Percentiles rank a stretch among this genome's conserved stretches.
Conservation (phyloP, 2,329 filamentous ascomycete species). For the Beauveria caledonica region DNA sequence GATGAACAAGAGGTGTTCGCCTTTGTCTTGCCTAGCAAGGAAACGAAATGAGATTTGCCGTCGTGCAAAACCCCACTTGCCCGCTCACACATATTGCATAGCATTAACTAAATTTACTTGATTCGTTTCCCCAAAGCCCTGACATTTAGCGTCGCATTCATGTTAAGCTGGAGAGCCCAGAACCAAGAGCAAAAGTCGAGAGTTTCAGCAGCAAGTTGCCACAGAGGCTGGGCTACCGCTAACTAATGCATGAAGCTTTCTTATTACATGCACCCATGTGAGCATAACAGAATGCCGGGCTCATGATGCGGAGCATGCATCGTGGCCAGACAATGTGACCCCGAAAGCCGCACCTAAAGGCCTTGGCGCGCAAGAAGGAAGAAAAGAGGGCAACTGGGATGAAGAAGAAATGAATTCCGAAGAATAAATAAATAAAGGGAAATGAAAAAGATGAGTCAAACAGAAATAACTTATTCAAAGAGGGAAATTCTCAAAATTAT, state of each 20-base stretch:
- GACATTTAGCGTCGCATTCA: not conserved
- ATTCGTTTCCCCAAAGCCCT: not conserved
- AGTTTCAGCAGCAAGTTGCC: conserved; percentile 2
- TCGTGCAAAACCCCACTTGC: not conserved
- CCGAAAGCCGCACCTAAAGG: too few species aligned
- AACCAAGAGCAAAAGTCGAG: not conserved
- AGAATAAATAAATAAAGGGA: too few species aligned
- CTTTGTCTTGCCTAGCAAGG: too few species aligned
- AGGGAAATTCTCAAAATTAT: too few species aligned
- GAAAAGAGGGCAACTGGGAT: too few species aligned
- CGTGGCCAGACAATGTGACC: not conserved
- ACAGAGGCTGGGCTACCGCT: not conserved
- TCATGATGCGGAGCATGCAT: not conserved
- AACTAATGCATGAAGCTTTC: not conserved
- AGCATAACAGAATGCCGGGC: not conserved
- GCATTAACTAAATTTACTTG: not conserved
- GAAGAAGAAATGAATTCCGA: too few species aligned
- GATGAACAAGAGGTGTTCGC: too few species aligned
- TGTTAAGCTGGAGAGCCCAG: too few species aligned
- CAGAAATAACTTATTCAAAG: too few species aligned
- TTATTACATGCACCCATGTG: too few species aligned
- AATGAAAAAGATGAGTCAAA: too few species aligned
- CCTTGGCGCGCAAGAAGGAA: not conserved
- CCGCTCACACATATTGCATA: not conserved
- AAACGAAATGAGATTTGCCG: not conserved